A percentile compares a stretch with the other conserved stretches of the same genome.
Conservation (phyloP, 164 flowering plant species). For the Paratinospora sagittata region DNA sequence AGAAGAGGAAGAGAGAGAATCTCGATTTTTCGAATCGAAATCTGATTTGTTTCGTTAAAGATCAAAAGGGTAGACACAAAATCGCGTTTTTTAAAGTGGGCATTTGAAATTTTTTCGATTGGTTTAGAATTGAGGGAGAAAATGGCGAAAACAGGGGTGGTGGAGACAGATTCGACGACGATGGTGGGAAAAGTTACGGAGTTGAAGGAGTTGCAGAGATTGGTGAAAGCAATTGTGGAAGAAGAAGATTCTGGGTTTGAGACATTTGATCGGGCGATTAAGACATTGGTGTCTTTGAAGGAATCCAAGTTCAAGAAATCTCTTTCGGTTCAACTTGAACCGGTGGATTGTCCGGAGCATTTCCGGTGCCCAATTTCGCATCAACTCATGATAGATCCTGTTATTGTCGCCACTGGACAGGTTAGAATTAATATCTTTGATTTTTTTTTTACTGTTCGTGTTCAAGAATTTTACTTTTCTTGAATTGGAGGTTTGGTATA, state of each 20-base stretch:
- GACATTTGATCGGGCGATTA: constrained; percentile 34
- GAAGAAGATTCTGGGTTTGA: constrained; percentile 33
- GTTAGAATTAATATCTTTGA: constrained; percentile 29
- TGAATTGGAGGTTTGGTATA: no score
- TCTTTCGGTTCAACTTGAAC: constrained; percentile 24
- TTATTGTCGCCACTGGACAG: constrained; percentile 63
- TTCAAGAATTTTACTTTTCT: no score
- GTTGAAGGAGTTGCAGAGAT: constrained; percentile 47
- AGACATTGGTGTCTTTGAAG: constrained; percentile 33
- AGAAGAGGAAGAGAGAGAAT: not conserved
- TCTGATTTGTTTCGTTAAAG: no score
- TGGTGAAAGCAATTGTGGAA: constrained; percentile 33
- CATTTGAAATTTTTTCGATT: not conserved
- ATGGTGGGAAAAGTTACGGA: constrained; percentile 23
- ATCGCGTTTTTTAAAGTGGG: not conserved
- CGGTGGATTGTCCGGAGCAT: constrained; percentile 32
- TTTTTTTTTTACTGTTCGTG: not conserved
- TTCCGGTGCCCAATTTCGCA: constrained; percentile 62
- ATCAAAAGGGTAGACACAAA: not conserved
- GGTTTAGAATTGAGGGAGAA: not conserved
- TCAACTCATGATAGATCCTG: constrained; percentile 70
- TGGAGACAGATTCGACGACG: constrained; percentile 21
- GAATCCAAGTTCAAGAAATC: constrained; percentile 38
- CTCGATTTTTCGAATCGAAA: not conserved
- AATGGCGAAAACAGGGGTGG: constrained; percentile 50